Conservation (phyloP, 1,139 yeast species). For the Insectozyma bohioensis region DNA sequence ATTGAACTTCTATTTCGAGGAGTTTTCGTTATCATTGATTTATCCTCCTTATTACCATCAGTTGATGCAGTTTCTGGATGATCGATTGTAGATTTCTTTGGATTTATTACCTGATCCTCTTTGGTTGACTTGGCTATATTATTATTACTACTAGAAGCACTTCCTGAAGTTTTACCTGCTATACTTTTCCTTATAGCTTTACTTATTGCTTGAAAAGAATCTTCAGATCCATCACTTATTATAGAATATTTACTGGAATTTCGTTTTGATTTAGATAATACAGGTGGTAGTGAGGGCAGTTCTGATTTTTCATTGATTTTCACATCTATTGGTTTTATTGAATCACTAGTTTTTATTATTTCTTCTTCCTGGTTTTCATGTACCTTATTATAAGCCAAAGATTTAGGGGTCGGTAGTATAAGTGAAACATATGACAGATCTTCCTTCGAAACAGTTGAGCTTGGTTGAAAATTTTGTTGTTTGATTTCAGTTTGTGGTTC, state of each 20-base stretch:
- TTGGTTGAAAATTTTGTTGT: background rate
- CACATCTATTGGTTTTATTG: background rate
- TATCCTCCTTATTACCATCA: background rate
- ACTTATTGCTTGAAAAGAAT: conserved; percentile 36
- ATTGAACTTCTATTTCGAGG: conserved; percentile 35
- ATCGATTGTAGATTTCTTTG: too few species aligned
- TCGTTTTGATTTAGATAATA: too few species aligned
- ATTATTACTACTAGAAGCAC: background rate
- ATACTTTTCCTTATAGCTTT: conserved; percentile 40
- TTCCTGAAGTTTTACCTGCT: conserved; percentile 27
- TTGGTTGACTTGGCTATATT: background rate
- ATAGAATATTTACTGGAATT: background rate
- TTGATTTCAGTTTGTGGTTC: background rate
- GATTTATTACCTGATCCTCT: background rate
- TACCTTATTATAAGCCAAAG: background rate
- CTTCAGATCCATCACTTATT: conserved; percentile 16
- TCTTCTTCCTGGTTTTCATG: background rate
- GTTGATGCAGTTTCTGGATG: conserved; percentile 8
- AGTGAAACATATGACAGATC: conserved; percentile 4
- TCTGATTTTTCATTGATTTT: background rate
- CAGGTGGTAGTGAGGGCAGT: too few species aligned
- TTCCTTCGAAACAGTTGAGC: background rate
- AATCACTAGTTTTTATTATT: too few species aligned
- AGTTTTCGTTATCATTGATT: conserved; percentile 17
- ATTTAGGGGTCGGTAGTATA: conserved; percentile 5